phyloP scores from a whole-genome alignment of 495 filamentous ascomycete species.

The Aspergillus olivimuriae region DNA sequence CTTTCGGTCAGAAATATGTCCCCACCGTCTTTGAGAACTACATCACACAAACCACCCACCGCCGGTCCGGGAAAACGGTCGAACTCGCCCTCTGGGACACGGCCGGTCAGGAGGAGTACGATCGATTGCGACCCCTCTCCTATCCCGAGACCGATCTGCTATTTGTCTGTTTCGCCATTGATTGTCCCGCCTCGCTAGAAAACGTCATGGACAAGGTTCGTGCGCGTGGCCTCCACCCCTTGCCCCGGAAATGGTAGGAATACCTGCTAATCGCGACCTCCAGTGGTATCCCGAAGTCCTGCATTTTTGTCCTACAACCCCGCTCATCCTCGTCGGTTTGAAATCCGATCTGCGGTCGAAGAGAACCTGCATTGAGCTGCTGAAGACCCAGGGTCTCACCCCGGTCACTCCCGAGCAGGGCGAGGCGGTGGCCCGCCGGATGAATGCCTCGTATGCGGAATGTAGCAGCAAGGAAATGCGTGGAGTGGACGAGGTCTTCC shows the following conservation, averaged over 20 bases:
- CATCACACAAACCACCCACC: constrained; percentile 90
- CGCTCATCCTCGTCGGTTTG: constrained; percentile 87
- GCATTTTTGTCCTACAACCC: constrained; percentile 96
- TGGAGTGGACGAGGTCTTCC: constrained; percentile 93
- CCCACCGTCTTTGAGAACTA: constrained; percentile 99
- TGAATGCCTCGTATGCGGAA: constrained; percentile 93
- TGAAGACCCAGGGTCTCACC: constrained; percentile 94
- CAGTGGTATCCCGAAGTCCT: constrained; percentile 99
- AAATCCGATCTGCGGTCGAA: constrained; percentile 95
- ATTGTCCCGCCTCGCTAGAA: constrained; percentile 95
- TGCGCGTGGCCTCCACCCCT: no score
- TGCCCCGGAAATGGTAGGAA: not conserved
- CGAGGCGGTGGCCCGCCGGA: constrained; percentile 74
- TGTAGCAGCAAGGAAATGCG: constrained; percentile 96
- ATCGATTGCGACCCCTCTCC: constrained; percentile 87
- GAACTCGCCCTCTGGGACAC: constrained; percentile 98
- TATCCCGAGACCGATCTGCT: constrained; percentile 97
- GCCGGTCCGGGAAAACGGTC: constrained; percentile 80
- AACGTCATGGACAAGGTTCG: constrained; percentile 98
- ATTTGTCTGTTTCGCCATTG: constrained; percentile 98
- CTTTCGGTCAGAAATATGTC: constrained; percentile 83
- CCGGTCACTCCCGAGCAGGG: constrained; percentile 91
- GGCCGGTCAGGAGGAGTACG: constrained; percentile 97
- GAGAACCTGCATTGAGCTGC: constrained; percentile 91
- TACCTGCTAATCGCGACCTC: constrained; percentile 12